phyloP scores from a whole-genome alignment of 371 early-diverging fungal species.

The Synchytrium microbalum region DNA sequence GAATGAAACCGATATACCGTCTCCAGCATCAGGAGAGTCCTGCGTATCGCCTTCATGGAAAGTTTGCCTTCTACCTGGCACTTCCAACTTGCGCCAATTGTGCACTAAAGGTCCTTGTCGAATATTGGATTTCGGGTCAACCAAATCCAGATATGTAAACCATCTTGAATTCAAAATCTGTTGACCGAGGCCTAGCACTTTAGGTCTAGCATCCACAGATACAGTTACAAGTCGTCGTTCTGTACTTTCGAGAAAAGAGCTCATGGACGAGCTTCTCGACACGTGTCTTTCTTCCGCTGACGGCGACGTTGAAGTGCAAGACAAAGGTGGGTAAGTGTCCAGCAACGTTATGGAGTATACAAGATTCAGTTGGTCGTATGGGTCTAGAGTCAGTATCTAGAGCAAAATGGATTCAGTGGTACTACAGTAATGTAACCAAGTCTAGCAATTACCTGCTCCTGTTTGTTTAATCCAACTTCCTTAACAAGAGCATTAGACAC shows the following conservation, averaged over 20 bases:
- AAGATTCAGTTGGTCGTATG: not conserved
- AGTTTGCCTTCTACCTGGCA: slow-evolving; percentile 8
- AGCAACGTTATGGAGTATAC: not conserved
- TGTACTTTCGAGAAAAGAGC: not conserved
- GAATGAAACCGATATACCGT: slow-evolving; percentile 62
- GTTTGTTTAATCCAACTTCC: not conserved
- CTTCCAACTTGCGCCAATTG: slow-evolving; percentile 6
- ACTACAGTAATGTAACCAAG: too few relatives aligned
- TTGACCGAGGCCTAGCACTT: slow-evolving; percentile 5
- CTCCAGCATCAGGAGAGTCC: slow-evolving; percentile 15
- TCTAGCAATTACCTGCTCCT: not conserved
- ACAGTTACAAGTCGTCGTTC: not conserved
- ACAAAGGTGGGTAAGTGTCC: slow-evolving; percentile 17
- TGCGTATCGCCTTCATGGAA: not conserved
- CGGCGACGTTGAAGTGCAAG: slow-evolving; percentile 36
- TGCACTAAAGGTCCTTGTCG: slow-evolving; percentile 3
- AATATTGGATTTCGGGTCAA: slow-evolving; percentile 19
- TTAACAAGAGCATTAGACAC: not conserved
- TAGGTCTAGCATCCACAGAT: slow-evolving; percentile 7
- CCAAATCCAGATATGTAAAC: slow-evolving; percentile 23
- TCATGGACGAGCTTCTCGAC: not conserved
- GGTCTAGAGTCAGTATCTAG: slow-evolving; percentile 15
- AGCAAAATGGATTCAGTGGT: slow-evolving; percentile 13
- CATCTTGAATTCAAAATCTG: slow-evolving; percentile 16
- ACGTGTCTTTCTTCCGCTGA: slow-evolving; percentile 28